Base-by-base conservation (phyloP, 768 basidiomycete genomes). In the Mycena galericulata region DNA sequence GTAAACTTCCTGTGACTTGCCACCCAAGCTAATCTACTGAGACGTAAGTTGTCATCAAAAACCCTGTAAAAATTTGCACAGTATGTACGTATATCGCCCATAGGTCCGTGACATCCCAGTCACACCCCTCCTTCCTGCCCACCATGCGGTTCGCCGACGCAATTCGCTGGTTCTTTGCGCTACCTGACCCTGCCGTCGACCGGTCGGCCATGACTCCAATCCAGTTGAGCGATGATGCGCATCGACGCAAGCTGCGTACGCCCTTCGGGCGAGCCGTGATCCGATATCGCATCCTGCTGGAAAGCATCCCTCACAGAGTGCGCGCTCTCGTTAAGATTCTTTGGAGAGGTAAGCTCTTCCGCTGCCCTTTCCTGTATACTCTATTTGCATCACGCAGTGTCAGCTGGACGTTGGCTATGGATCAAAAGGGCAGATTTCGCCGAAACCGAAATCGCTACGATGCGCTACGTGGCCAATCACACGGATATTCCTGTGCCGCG, bases 381-480 rank as follows among this genome's bases (percentile, higher is more conserved):
- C 26, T 57, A 32, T 27, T 58, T 24, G 11, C 59, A 22, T 24
- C 47, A 66, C 46, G 80, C 81, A 82, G 81, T 69, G 78, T 72
- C 65, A 65, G 8, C 73, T 73, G n/a, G 82, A 81, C 60, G 82
- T 80, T 62, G 77, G 59, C 46, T 61, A 61, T 61, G 46, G 59
- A 61, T 61, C 46, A 61, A 61, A 50, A 8, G 12, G 12, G 46
- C 59, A 61, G 47, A 36, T 61, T 61, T 61, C 24, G 59, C 46
- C 22, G 34, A 61, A 36, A 61, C 47, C 59, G 71, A 72, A 38
- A 49, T 72, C 36, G 58, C 53, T 60, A 60, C 59, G 22, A 72
- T 69, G 30, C 59, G 64, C 32, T 69, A 62, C 61, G 71, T 72
- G 24, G 63, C 68, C 27, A 58, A 57, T 27, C 63, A 67, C 41